Evolutionary conservation across 2,329 filamentous ascomycete species (phyloP), one percentile per base, ranked within the genome.

Genomic region (Ophiostoma sp.): DNA sequence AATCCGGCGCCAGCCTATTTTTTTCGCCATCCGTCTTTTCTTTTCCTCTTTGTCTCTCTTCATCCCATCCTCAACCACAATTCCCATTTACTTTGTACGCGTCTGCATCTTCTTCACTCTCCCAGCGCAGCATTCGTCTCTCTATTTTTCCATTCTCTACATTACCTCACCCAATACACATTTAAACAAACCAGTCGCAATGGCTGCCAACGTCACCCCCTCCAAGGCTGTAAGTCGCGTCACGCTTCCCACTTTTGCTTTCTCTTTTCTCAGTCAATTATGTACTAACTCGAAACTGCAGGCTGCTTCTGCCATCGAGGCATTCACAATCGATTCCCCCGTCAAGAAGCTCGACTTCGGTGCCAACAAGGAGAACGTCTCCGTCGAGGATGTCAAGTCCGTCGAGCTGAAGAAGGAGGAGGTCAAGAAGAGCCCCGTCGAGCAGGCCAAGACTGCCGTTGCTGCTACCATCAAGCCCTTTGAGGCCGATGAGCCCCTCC

Each of bases 271-370:
- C 58, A 1, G 41, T 8, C 12, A 14, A 12, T 3, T 6, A 6
- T 36, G 68, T 68, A 67, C 78, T 82, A 78, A 81, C 74, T 69
- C 67, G 27, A 27, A 66, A 70, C 69, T 60, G 72, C 77, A 98
- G 94, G 90, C 90, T 82, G 91, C 93, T 75, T 89, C 91, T 76
- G 92, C 88, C 75, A 89, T 98, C 76, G 89, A 95, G 79, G 87
- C 87, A 74, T 85, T 98, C 79, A 96, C 94, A 82, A 96, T 97
- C 87, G 91, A 96, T 74, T 95, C 92, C 0, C 93, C 93, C 63
- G 82, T 90, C 72, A 97, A 97, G 89, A 96, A 96, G 85, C 86
- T 95, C 73, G 84, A 90, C 82, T 92, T 97, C 78, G 81, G 84
- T 67, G 84, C 84, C 69, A 85, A 92, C 82, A 97, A 97, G 82